Conservation (phyloP, 2,329 filamentous ascomycete species). For the Aspergillus sp. region DNA sequence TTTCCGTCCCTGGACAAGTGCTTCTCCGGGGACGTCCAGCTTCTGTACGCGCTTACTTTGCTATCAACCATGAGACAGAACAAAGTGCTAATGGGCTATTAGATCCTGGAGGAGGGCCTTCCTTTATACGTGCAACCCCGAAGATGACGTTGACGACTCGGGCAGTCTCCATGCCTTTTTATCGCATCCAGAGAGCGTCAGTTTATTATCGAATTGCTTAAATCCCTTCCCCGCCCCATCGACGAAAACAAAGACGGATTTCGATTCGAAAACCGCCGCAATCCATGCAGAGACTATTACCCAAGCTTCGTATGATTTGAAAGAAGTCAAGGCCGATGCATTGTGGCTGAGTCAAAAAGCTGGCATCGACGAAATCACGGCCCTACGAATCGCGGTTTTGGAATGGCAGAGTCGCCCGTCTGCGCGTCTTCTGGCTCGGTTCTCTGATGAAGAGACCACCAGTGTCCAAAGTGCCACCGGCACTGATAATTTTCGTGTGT, state of each 20-base stretch:
- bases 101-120: slow-evolving; percentile 59
- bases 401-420: slow-evolving; percentile 80
- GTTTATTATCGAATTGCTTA: slow-evolving; percentile 64
- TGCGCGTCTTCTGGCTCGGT: slow-evolving; percentile 64
- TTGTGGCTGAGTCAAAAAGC: slow-evolving; percentile 78
- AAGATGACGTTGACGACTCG: slow-evolving; percentile 47
- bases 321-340: slow-evolving; percentile 77
- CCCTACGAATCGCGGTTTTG: slow-evolving; percentile 71
- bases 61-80: neutral
- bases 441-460: slow-evolving; percentile 72
- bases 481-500: slow-evolving; percentile 58
- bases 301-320: slow-evolving; percentile 65
- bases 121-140: slow-evolving; percentile 43
- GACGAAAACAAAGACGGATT: slow-evolving; percentile 62
- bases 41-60: slow-evolving; percentile 57
- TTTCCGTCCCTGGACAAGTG: slow-evolving; percentile 82
- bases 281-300: slow-evolving; percentile 73
- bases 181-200: slow-evolving; percentile 62
- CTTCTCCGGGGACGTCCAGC: slow-evolving; percentile 70
- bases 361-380: slow-evolving; percentile 73
- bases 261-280: slow-evolving; percentile 79
- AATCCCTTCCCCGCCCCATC: slow-evolving; percentile 62
- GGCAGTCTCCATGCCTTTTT: slow-evolving; percentile 65
- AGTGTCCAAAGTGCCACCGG: slow-evolving; percentile 72
- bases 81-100: slow-evolving; percentile 23